Conservation (phyloP, 1,284 basidiomycete species). For the Pterula multifida region DNA sequence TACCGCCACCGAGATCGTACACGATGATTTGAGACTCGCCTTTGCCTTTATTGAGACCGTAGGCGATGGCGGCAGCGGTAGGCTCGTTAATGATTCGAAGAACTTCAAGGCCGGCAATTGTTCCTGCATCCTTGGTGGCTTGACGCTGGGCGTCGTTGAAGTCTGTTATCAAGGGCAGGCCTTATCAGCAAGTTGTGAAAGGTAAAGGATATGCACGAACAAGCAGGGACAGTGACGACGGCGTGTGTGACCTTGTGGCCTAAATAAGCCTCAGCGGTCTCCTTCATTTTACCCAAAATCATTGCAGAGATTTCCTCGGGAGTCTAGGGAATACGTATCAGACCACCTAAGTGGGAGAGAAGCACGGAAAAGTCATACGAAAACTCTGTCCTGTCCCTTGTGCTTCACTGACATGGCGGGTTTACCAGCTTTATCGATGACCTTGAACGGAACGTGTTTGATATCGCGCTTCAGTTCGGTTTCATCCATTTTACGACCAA, state of each 20-base stretch:
- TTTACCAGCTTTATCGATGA: slow-evolving; percentile 75
- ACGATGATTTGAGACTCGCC: slow-evolving; percentile 95
- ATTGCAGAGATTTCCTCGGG: slow-evolving; percentile 91
- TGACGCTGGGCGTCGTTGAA: slow-evolving; percentile 99
- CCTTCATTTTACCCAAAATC: slow-evolving; percentile 98
- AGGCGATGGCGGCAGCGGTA: slow-evolving; percentile 95
- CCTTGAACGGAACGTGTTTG: slow-evolving; percentile 84
- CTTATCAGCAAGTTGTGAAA: too few relatives aligned
- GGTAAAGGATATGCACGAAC: slow-evolving; percentile 29
- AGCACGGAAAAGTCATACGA: slow-evolving; percentile 38
- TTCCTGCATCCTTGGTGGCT: slow-evolving; percentile 97
- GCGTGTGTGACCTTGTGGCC: slow-evolving; percentile 95
- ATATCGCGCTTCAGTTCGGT: slow-evolving; percentile 69
- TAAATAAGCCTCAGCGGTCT: slow-evolving; percentile 96
- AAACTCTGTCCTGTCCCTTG: slow-evolving; percentile 78
- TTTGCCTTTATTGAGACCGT: slow-evolving; percentile 94
- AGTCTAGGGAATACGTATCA: slow-evolving; percentile 29
- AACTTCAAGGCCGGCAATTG: slow-evolving; percentile 90
- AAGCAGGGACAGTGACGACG: slow-evolving; percentile 96
- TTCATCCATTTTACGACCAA: slow-evolving; percentile 80
- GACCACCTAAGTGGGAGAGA: neutral
- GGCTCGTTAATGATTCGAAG: slow-evolving; percentile 99
- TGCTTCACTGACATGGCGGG: slow-evolving; percentile 79
- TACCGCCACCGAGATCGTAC: slow-evolving; percentile 97
- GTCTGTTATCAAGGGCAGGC: too few relatives aligned